Evolutionary conservation across 225 moss, liverwort and hornwort genomes (phyloP).

Genomic region (Sphagnum tenellum): DNA sequence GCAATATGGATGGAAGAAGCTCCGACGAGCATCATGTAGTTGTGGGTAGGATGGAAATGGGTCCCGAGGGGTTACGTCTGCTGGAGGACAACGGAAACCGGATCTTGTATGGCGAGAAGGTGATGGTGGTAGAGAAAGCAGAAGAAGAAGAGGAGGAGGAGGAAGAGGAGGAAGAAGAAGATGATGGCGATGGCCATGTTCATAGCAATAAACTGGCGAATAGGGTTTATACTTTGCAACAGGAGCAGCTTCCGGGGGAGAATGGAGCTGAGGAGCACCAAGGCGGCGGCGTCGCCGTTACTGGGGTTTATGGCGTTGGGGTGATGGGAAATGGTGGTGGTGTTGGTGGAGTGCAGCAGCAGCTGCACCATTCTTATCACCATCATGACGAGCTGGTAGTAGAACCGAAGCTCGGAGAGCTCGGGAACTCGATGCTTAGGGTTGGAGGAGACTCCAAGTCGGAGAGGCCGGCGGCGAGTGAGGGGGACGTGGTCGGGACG

Average conservation of each 20-base stretch:
- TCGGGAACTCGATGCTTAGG: slow-evolving; percentile 17
- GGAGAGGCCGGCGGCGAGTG: slow-evolving; percentile 24
- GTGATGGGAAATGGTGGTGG: slow-evolving; percentile 20
- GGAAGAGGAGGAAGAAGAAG: slow-evolving; percentile 1
- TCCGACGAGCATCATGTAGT: slow-evolving; percentile 39
- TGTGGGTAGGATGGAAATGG: slow-evolving; percentile 45
- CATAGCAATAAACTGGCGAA: no score
- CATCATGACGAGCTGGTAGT: slow-evolving; percentile 23
- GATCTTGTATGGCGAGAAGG: slow-evolving; percentile 44
- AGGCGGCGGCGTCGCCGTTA: not conserved
- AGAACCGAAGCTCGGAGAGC: slow-evolving; percentile 28
- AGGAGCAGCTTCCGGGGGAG: slow-evolving; percentile 2
- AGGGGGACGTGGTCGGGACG: slow-evolving; percentile 29
- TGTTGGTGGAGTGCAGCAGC: no score
- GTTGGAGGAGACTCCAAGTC: slow-evolving; percentile 31
- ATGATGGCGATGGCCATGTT: not conserved
- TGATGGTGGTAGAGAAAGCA: slow-evolving; percentile 9
- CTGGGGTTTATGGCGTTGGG: slow-evolving; percentile 14
- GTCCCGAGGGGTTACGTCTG: slow-evolving; percentile 15
- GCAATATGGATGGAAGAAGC: not conserved
- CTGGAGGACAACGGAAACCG: slow-evolving; percentile 30
- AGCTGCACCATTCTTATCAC: slow-evolving; percentile 12
- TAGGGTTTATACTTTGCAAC: no score
- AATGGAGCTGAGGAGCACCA: not conserved
- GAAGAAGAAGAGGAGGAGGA: slow-evolving; percentile 1